phyloP scores from a whole-genome alignment of 805 yeast species.

The Lachancea fermentati region DNA sequence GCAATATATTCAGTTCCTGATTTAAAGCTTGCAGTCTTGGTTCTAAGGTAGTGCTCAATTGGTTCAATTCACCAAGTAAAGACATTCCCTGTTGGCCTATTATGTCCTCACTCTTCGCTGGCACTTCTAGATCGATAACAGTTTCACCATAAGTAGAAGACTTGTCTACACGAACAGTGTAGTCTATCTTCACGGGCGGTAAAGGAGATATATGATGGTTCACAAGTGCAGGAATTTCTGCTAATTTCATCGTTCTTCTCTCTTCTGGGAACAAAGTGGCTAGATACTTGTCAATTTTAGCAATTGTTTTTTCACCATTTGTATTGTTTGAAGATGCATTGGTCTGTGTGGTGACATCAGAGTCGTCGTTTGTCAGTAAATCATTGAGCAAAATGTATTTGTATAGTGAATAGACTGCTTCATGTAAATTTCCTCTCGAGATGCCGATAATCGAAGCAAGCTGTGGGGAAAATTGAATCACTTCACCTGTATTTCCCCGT shows the following conservation, averaged over 20 bases:
- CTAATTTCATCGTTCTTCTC: constrained; percentile 34
- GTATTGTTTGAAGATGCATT: constrained; percentile 15
- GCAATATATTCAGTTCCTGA: constrained; percentile 37
- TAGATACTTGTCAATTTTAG: constrained; percentile 46
- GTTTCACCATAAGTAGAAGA: constrained; percentile 77
- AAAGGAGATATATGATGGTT: constrained; percentile 65
- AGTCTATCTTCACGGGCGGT: constrained; percentile 73
- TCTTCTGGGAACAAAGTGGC: constrained; percentile 35
- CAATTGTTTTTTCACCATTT: constrained; percentile 47
- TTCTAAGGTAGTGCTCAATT: constrained; percentile 31
- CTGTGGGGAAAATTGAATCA: constrained; percentile 54
- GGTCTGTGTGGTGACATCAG: constrained; percentile 10
- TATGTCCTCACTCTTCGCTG: constrained; percentile 33
- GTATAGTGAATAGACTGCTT: constrained; percentile 73
- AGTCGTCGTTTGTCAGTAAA: constrained; percentile 34
- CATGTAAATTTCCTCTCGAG: constrained; percentile 78
- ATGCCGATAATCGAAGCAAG: constrained; percentile 70
- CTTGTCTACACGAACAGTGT: constrained; percentile 68
- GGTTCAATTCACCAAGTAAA: constrained; percentile 26
- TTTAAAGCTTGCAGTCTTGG: constrained; percentile 39
- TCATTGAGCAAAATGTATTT: constrained; percentile 69
- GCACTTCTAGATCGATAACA: constrained; percentile 69
- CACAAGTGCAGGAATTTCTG: constrained; percentile 39
- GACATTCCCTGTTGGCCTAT: constrained; percentile 28
- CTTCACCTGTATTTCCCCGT: constrained; percentile 64